phyloP scores from a whole-genome alignment of 2,329 filamentous ascomycete species.

The Colletotrichum chlorophyti region DNA sequence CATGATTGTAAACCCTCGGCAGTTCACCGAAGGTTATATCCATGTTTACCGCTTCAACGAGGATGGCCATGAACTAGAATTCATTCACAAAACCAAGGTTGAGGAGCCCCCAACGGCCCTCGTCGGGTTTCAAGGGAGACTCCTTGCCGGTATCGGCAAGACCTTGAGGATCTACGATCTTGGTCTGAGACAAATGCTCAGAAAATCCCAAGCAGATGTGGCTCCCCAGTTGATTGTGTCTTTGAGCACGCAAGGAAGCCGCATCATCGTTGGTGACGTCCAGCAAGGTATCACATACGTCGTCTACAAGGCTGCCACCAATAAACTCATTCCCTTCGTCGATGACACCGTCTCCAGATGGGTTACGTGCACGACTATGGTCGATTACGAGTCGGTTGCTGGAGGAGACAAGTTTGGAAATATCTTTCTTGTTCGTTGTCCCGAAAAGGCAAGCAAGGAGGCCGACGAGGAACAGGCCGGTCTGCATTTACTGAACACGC shows the following conservation, averaged over 20 bases:
- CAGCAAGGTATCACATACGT: conserved; percentile 91
- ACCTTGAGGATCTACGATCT: conserved; percentile 89
- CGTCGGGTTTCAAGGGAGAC: conserved; percentile 87
- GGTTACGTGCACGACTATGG: conserved; percentile 91
- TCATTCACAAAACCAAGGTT: conserved; percentile 95
- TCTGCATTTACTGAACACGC: conserved; percentile 88
- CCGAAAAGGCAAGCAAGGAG: conserved; percentile 83
- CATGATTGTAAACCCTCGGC: conserved; percentile 78
- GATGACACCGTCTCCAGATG: conserved; percentile 91
- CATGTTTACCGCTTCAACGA: conserved; percentile 92
- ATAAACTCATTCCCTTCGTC: conserved; percentile 89
- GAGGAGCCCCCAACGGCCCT: conserved; percentile 91
- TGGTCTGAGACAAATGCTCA: conserved; percentile 88
- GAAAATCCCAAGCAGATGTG: conserved; percentile 86
- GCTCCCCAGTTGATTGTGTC: conserved; percentile 85
- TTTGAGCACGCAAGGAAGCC: conserved; percentile 87
- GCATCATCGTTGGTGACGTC: conserved; percentile 91
- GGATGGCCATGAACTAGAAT: conserved; percentile 86
- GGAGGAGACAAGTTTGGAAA: conserved; percentile 99
- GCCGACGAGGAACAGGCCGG: conserved; percentile 92
- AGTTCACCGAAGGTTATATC: conserved; percentile 81
- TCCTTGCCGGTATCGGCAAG: conserved; percentile 85
- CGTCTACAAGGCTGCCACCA: conserved; percentile 91
- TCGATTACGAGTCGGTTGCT: conserved; percentile 95
- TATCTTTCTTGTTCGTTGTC: conserved; percentile 88